Conservation (phyloP, 164 flowering plant species). For the Platanus orientalis region DNA sequence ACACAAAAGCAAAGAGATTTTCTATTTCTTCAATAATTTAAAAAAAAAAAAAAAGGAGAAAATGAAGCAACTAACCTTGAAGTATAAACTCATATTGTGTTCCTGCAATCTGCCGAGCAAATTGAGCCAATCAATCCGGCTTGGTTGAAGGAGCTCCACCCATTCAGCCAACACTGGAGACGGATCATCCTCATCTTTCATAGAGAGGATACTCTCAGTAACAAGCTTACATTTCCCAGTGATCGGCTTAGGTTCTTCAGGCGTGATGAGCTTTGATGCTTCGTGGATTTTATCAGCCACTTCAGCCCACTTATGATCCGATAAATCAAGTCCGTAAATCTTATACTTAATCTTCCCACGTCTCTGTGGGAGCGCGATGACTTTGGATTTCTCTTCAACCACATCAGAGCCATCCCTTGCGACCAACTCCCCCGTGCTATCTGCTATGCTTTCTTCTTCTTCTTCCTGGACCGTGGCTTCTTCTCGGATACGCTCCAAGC, state of each 20-base stretch:
- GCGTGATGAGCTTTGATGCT: constrained; percentile 40
- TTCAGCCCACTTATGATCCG: constrained; percentile 73
- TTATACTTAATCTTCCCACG: constrained; percentile 75
- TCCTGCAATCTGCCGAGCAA: constrained; percentile 61
- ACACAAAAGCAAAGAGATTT: neutral
- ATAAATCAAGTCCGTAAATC: constrained; percentile 89
- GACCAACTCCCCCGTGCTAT: constrained; percentile 5
- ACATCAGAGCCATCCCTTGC: constrained; percentile 10
- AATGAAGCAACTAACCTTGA: constrained; percentile 47
- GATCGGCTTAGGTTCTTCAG: constrained; percentile 68
- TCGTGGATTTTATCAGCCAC: constrained; percentile 70
- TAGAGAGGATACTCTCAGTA: constrained; percentile 48
- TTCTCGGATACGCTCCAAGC: constrained; percentile 33
- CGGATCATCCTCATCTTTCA: constrained; percentile 61
- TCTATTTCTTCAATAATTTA: neutral
- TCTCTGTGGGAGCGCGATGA: constrained; percentile 57
- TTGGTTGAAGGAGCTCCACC: constrained; percentile 73
- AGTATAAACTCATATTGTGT: constrained; percentile 30
- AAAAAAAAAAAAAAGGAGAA: neutral
- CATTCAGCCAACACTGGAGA: constrained; percentile 62
- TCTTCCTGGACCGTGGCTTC: constrained; percentile 26
- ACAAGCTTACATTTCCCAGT: constrained; percentile 76
- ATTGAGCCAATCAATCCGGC: constrained; percentile 70
- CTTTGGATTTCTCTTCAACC: constrained; percentile 29
- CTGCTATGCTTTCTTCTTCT: constrained; percentile 15